Evolutionary conservation across 495 filamentous ascomycete species (phyloP), one percentile per base, ranked within the genome.

Genomic region (Aspergillus mulundensis): DNA sequence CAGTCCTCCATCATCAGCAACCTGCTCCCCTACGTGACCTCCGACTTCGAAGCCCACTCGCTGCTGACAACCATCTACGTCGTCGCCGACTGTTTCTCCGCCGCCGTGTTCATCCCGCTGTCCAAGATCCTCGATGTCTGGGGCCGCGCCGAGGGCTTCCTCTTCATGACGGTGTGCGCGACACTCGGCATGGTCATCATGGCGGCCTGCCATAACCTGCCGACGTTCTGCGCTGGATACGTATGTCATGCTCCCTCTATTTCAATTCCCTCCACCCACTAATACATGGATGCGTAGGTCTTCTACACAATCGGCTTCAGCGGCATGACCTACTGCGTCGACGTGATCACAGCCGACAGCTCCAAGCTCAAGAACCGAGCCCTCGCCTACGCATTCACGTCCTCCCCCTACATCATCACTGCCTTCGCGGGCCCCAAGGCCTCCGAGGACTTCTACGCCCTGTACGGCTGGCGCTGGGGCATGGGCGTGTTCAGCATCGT

Each of bases 91-190:
- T 57, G 85, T 49, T 81, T 86, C 51, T 80, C 77, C 48, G 86
- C 85, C 53, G 72, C 86, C 18, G 67, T 75, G 40, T 84, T 82
- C 53, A 70, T 88, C 25, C 77, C 85, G 0, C 66, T 86, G 15
- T 85, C 84, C 42, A 87, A 88, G 66, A 69, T 88, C 45, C 68
- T 87, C 58, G 83, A 89, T 61, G 69, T 85, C 21, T 88, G 81
- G 76, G 86, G 84, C 52, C 63, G 82, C 65, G 53, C 79, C 60
- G 63, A 77, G 49, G 75, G 71, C 28, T 86, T 84, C 62, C 73
- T 65, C 8, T 25, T 79, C 46, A 70, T 73, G 69, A 61, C 71
- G 0, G n/a, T 61, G 11, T 60, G 70, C 38, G 60, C 66, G 2
- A 73, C 68, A 1, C 12, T 77, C 20, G 77, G 77, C 1, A 48